These are phyloP conservation scores for Akanthomyces muscarius DNA, from an alignment of 2,329 filamentous ascomycete species.

Conservation along the genomic window DNA sequence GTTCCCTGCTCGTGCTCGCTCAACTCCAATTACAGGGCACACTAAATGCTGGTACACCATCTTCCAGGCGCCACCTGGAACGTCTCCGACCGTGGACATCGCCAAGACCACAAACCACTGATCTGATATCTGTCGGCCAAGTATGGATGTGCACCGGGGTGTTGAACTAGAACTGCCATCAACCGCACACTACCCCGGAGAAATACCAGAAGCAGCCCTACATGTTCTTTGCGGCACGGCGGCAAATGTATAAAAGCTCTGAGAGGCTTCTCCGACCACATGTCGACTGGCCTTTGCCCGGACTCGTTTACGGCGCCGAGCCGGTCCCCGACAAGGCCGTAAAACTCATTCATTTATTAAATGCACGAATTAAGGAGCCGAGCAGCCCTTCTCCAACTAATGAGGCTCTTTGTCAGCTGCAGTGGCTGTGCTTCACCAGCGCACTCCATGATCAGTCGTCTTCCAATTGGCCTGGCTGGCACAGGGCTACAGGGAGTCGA, in stretches of 20 bases:
- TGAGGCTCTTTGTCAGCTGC: constrained; percentile 9
- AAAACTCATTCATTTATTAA: background rate
- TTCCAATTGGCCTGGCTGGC: background rate
- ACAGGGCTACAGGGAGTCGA: background rate
- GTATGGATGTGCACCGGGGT: background rate
- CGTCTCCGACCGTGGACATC: background rate
- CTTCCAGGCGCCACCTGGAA: background rate
- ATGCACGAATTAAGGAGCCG: background rate
- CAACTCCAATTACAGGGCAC: background rate
- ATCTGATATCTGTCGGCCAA: constrained; percentile 2
- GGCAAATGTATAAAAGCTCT: background rate
- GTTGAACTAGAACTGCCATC: background rate
- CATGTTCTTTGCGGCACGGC: background rate
- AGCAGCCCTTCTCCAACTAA: background rate
- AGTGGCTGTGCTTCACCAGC: constrained; percentile 2
- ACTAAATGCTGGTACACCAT: background rate
- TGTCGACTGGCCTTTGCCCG: background rate
- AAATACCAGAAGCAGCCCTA: background rate
- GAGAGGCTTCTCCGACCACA: background rate
- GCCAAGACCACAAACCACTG: constrained; percentile 9
- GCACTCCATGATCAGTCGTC: background rate
- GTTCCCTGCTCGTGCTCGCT: background rate
- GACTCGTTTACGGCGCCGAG: background rate
- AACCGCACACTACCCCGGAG: background rate
- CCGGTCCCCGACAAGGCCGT: background rate